Evolutionary conservation across 2,329 filamentous ascomycete genomes (phyloP), one percentile per base, ranked within the genome.

Genomic region (Beauveria bassiana): DNA sequence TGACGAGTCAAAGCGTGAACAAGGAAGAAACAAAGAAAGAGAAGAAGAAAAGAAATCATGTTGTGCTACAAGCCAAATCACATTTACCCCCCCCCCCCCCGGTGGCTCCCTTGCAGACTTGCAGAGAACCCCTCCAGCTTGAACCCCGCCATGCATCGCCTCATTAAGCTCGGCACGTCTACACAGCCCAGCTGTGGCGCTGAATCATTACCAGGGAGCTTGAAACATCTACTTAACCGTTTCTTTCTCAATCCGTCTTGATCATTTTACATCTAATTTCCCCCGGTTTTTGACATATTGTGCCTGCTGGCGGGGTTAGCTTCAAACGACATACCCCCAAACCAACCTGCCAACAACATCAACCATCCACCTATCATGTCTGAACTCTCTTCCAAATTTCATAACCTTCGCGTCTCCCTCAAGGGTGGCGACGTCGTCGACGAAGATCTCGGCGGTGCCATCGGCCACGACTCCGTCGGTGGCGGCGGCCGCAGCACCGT

Each of bases 401-500:
- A 62, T 4, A 63, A 56, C 28, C 58, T 66, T 14, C 62, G 57
- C 31, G 64, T 55, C 42, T 61, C 50, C 20, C 59, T 61, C n/a
- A 63, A 65, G 26, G 65, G 70, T 24, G 69, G 71, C 38, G 78
- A 80, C 61, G 69, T 71, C 34, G 79, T 81, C 62, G 77, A 81
- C 45, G 82, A 85, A 46, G 80, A 85, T 38, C 68, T 73, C 34
- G 82, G 83, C 61, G 80, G 85, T 62, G 75, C 76, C 54, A 78
- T 84, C 63, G 80, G 82, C 65, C 68, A 68, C 54, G 68, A 71
- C 61, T 81, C 76, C 45, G 74, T 87, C 12, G 86, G 83, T 2
- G 84, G 85, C 38, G 84, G 84, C n/a, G 84, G 84, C 50, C 83
- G 83, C 69, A 77, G 77, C 59, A 73, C 75, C n/a, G 77, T 78